Evolutionary conservation across 73 alveolate species (phyloP).

Genomic region (Paramecium bursaria): DNA sequence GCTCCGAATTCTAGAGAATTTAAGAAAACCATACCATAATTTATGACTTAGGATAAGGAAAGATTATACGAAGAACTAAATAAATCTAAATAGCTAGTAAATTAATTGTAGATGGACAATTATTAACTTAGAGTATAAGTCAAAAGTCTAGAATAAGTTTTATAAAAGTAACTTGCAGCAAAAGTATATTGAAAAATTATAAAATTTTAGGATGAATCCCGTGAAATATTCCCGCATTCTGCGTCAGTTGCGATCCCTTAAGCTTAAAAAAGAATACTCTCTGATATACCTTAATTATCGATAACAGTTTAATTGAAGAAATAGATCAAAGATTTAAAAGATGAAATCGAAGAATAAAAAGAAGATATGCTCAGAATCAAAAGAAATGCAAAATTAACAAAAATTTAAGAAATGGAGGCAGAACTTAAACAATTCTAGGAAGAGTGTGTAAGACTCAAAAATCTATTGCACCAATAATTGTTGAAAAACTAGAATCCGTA

Average conservation of each 20-base stretch:
- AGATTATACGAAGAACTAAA: conserved; percentile 48
- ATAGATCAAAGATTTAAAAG: conserved; percentile 35
- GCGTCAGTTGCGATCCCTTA: neutral
- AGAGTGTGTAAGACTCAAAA: neutral
- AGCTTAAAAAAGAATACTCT: neutral
- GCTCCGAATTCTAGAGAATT: conserved; percentile 55
- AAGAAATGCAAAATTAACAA: conserved; percentile 55
- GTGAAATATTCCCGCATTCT: neutral
- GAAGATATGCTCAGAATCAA: conserved; percentile 44
- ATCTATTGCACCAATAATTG: conserved; percentile 17
- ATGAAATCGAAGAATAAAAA: conserved; percentile 13
- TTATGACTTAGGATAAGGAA: conserved; percentile 51
- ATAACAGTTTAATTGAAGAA: conserved; percentile 39
- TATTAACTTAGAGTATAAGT: conserved; percentile 11
- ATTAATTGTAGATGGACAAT: neutral
- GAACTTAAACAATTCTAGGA: conserved; percentile 26
- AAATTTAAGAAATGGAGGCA: conserved; percentile 47
- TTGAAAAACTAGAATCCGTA: conserved; percentile 29
- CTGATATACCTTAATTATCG: conserved; percentile 8
- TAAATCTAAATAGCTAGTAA: conserved; percentile 5
- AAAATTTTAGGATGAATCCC: neutral
- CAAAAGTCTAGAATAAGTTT: conserved; percentile 12
- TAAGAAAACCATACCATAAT: conserved; percentile 28
- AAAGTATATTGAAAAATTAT: too few species aligned
- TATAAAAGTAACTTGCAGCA: neutral